Base-by-base conservation (phyloP, 2,329 filamentous ascomycete species). In the Beauveria sp. region DNA sequence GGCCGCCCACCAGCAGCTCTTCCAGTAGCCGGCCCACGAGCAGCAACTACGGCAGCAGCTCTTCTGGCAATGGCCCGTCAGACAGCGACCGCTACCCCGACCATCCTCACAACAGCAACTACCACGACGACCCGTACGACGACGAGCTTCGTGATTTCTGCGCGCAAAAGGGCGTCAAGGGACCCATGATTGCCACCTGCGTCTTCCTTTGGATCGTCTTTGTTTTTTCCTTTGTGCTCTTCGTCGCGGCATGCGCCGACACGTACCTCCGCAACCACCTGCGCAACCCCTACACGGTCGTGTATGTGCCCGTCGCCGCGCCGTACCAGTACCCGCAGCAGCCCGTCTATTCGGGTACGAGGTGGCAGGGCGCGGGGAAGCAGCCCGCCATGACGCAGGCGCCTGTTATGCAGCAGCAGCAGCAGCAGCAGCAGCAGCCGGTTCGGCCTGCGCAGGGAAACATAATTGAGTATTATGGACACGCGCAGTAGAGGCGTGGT, bases 181-280 rank as follows among this genome's bases (percentile, higher is more conserved):
- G 50, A 16, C n/a, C 16, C 42, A 61, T 54, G 42, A 45, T 61
- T 16, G 50, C 50, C 43, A 54, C 50, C 20, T 54, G 50, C 50
- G 58, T 61, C 28, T 54, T 54, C 18, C 16, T 54, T 5, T 61
- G 58, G 58, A 46, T 61, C 22, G 58, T 61, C 42, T 53, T 61
- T 12, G 20, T 61, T 20, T 45, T 61, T 43, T 14, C 58, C 2
- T 51, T 61, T 40, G 50, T 54, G 24, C 50, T 51, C 8, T 61
- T 61, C 34, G 58, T 61, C 24, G 58, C 26, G 4, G 58, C 26
- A 3, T 61, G 58, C 31, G 46, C 58, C 8, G 65, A 63, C n/a
- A 51, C 55, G n/a, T 62, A 64, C 40, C 58, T 65, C 9, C 64
- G 59, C 50, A 65, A 65, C 59, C 31, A 40, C 48, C 34, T 45